Evolutionary conservation across 805 yeast genomes (phyloP).

Genomic region (Schizosaccharomyces cryophilus): DNA sequence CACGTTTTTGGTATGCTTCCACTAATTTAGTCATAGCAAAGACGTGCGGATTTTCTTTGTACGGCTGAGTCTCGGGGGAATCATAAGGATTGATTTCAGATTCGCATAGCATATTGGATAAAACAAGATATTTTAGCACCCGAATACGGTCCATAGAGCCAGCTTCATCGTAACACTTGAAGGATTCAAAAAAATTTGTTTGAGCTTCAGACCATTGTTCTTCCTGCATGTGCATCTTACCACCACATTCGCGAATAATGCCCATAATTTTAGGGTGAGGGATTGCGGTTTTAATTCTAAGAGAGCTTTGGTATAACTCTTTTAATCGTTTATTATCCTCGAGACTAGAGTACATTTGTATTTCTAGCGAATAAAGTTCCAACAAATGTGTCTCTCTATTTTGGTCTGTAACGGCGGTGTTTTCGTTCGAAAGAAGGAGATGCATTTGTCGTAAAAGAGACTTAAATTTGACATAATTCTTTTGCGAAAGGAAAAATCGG

Average conservation of each 20-base stretch:
- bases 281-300: constrained; percentile 31
- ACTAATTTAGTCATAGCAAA: constrained; percentile 13
- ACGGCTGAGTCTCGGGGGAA: constrained; percentile 43
- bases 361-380: constrained; percentile 45
- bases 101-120: constrained; percentile 30
- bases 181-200: constrained; percentile 28
- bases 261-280: constrained; percentile 59
- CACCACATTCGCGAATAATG: constrained; percentile 54
- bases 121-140: constrained; percentile 34
- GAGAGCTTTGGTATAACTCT: constrained; percentile 25
- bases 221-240: constrained; percentile 35
- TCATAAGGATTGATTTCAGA: constrained; percentile 49
- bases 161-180: constrained; percentile 37
- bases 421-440: constrained; percentile 8
- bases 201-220: constrained; percentile 33
- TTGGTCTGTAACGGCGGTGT: constrained; percentile 8
- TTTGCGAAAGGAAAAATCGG: constrained; percentile 11
- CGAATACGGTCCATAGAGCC: constrained; percentile 37
- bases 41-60: constrained; percentile 15
- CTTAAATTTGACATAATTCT: constrained; percentile 8
- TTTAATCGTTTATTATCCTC: constrained; percentile 18
- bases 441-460: constrained; percentile 6
- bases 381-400: constrained; percentile 17
- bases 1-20: constrained; percentile 14
- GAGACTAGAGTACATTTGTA: constrained; percentile 24